A percentile compares a stretch with the other conserved stretches of the same genome.
These are phyloP conservation scores for Copromyces sp. DNA, from an alignment of 495 filamentous ascomycete species.

Conservation along the genomic window DNA sequence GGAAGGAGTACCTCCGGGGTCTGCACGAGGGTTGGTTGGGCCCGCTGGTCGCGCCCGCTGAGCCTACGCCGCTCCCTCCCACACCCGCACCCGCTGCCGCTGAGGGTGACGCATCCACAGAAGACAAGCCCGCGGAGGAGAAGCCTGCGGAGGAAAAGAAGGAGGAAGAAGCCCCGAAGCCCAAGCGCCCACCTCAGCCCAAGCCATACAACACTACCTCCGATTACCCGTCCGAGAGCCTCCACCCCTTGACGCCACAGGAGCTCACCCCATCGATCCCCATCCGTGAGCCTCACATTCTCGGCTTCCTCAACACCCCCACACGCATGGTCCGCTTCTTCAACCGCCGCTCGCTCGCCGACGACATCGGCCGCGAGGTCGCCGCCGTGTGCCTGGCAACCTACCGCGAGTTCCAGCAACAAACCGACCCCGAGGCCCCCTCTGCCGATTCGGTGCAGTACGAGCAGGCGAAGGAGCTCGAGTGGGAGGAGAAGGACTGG, in stretches of 20 bases:
- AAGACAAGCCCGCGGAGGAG: constrained; percentile 16
- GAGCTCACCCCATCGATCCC: constrained; percentile 55
- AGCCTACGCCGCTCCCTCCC: constrained; percentile 19
- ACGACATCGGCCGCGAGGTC: constrained; percentile 79
- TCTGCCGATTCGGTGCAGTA: constrained; percentile 22
- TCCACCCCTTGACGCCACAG: constrained; percentile 51
- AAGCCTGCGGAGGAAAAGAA: constrained; percentile 26
- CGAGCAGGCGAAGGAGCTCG: constrained; percentile 64
- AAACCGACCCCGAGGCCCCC: constrained; percentile 8
- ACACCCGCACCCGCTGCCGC: constrained; percentile 13
- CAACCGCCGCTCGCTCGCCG: constrained; percentile 73
- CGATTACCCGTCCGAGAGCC: constrained; percentile 53
- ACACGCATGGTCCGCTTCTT: constrained; percentile 82
- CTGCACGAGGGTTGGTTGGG: constrained; percentile 96
- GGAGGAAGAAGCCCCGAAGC: constrained; percentile 32
- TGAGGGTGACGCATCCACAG: constrained; percentile 23
- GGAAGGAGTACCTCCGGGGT: constrained; percentile 95
- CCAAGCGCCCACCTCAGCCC: constrained; percentile 40
- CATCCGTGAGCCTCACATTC: constrained; percentile 75
- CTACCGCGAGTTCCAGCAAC: constrained; percentile 38
- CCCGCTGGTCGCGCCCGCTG: constrained; percentile 44
- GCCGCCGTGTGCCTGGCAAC: constrained; percentile 70
- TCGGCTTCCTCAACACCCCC: constrained; percentile 88
- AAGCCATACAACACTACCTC: constrained; percentile 57
- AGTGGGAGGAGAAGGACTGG: constrained; percentile 79